Conservation (phyloP, 768 basidiomycete genomes). For the Cystofilobasidium bisporidii region DNA sequence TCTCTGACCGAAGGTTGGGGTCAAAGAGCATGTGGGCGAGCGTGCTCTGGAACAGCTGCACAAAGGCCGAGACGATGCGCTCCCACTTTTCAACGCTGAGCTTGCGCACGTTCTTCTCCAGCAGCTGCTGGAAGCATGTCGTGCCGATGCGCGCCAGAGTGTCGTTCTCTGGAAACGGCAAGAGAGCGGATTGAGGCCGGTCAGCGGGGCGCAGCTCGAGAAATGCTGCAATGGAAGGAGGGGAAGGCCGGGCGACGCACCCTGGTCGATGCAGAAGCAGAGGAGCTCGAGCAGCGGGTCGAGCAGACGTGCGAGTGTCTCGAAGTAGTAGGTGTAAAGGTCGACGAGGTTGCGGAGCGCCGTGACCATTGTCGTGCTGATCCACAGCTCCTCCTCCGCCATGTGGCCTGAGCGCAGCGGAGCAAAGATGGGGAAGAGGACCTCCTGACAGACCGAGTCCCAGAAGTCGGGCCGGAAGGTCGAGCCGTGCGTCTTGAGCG, state of each 20-base stretch:
- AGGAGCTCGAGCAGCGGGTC: slow-evolving; percentile 89
- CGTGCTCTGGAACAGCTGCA: slow-evolving; percentile 92
- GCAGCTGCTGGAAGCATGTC: slow-evolving; percentile 87
- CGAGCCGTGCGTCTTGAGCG: slow-evolving; percentile 78
- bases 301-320: slow-evolving; percentile 74
- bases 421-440: slow-evolving; percentile 96
- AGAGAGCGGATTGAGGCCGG: slow-evolving; percentile 22
- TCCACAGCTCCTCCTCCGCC: slow-evolving; percentile 98
- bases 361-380: slow-evolving; percentile 98
- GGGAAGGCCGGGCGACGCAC: slow-evolving; percentile 43
- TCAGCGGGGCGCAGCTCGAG: background rate
- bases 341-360: slow-evolving; percentile 90
- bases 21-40: slow-evolving; percentile 97
- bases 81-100: slow-evolving; percentile 77
- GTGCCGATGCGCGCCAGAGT: slow-evolving; percentile 95
- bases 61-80: slow-evolving; percentile 79
- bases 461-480: slow-evolving; percentile 86
- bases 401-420: slow-evolving; percentile 91
- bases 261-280: slow-evolving; percentile 97
- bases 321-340: slow-evolving; percentile 90
- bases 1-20: slow-evolving; percentile 74
- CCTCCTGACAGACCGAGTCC: slow-evolving; percentile 92
- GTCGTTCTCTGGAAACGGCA: slow-evolving; percentile 67
- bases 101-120: slow-evolving; percentile 85
- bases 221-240: no score